Base-by-base conservation (phyloP, 2,329 filamentous ascomycete species). In the Alternaria burnsii region DNA sequence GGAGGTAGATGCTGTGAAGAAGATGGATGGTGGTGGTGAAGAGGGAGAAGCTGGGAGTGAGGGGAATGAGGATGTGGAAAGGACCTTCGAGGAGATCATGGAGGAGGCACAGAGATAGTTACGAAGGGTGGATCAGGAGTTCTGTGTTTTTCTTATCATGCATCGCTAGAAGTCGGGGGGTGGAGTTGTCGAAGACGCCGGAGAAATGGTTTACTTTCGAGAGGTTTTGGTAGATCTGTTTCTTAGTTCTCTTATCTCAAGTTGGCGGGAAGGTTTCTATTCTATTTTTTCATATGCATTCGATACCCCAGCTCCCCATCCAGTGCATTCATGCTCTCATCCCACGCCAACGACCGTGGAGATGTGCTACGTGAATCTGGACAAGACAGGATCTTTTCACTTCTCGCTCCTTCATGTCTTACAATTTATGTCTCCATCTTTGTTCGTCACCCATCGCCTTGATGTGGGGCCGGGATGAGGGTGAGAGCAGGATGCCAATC, bases 391-490 rank as follows among this genome's bases (percentile, higher is more conserved):
- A 32, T 34, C 0, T 34, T 34, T 16, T 1, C 32, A 12, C 1
- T 7, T 14, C 32, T 32, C 30, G 1, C 10, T 32, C 10, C 4
- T 32, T 32, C 3, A 1, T 16, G 4, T 34, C 11, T 34, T 34
- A 2, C 12, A 16, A 11, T 11, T 11, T 16, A 34, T 34, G 32
- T 34, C 32, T 14, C 5, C 1, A 14, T 11, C 14, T 14, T 7
- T 34, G 1, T 12, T 34, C 0, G 0, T 11, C 0, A 34, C 12
- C 12, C 3, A 1, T 30, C 1, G 28, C 28, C 3, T 30, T 11
- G 0, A 1, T 11, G 1, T 11, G 32, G 5, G 32, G 2, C 32
- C 0, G 1, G 12, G 32, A 11, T 4, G 12, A 34, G 32, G 32
- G 32, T 34, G 32, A 14, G 12, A 16, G 5, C 1, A 34, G 32